A percentile compares a stretch with the other conserved stretches of the same genome.
Conservation (phyloP, 2,329 filamentous ascomycete species). For the Daldinia sp. region DNA sequence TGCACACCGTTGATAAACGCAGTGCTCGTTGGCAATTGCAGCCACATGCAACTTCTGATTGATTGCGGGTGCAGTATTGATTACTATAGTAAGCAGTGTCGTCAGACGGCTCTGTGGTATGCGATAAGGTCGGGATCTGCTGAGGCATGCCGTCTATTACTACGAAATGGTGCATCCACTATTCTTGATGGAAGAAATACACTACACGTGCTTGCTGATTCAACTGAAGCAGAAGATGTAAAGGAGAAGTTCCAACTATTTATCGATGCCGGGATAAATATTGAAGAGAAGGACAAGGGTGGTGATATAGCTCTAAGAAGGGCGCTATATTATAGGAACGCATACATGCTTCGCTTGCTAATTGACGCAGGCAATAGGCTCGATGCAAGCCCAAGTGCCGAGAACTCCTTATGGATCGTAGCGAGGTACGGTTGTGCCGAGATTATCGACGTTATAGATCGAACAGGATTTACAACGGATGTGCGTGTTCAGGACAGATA, state of each 20-base stretch:
- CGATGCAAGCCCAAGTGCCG: neutral
- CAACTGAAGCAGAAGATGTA: neutral
- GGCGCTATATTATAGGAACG: neutral
- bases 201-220: neutral
- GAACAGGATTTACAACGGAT: constrained; percentile 15
- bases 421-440: neutral
- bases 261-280: neutral
- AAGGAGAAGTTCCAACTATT: constrained; percentile 25
- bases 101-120: neutral
- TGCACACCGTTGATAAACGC: constrained; percentile 8
- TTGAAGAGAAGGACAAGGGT: neutral
- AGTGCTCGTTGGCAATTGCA: rapidly evolving
- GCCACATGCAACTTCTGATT: constrained; percentile 4
- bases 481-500: constrained; percentile 9
- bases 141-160: constrained; percentile 1
- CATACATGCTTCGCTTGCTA: constrained; percentile 15
- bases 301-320: neutral
- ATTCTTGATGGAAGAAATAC: neutral
- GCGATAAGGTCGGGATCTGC: neutral
- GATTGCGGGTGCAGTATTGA: constrained; percentile 24
- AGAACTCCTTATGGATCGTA: neutral
- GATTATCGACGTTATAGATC: constrained; percentile 11
- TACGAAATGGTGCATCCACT: constrained; percentile 5
- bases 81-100: rapidly evolving
- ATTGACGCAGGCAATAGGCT: constrained; percentile 24